phyloP scores from a whole-genome alignment of 805 yeast genomes.

The Kluyveromyces starmeri region DNA sequence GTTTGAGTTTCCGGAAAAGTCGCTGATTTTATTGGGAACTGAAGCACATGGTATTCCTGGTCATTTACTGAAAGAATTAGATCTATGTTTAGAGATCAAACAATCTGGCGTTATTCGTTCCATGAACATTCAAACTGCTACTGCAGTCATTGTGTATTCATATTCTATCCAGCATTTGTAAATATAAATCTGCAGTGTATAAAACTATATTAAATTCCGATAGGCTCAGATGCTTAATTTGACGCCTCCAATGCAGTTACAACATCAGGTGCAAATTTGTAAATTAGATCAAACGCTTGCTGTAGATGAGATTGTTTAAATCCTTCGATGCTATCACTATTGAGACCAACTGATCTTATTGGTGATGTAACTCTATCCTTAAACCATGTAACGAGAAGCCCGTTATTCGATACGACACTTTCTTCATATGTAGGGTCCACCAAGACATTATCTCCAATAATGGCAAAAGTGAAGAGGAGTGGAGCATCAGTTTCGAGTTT shows the following conservation, averaged over 20 bases:
- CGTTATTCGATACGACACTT: constrained; percentile 80
- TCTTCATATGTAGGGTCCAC: constrained; percentile 88
- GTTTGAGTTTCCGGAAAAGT: constrained; percentile 68
- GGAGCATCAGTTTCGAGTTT: constrained; percentile 50
- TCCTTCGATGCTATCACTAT: constrained; percentile 43
- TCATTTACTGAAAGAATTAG: constrained; percentile 68
- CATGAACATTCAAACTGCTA: constrained; percentile 95
- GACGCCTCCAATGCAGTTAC: constrained; percentile 44
- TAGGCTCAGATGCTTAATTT: constrained; percentile 1
- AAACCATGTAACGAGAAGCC: constrained; percentile 65
- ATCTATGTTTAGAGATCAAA: constrained; percentile 81
- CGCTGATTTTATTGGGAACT: constrained; percentile 70
- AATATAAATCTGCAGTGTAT: background rate
- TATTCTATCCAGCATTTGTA: constrained; percentile 44
- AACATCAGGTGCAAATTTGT: constrained; percentile 55
- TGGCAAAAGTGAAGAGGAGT: constrained; percentile 63
- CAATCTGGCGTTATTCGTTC: constrained; percentile 89
- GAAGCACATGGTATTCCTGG: constrained; percentile 93
- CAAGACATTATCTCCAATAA: constrained; percentile 55
- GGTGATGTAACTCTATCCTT: constrained; percentile 66
- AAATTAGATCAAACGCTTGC: constrained; percentile 49
- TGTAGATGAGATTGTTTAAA: constrained; percentile 39
- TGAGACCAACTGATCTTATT: constrained; percentile 56
- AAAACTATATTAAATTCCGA: background rate
- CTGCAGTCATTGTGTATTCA: constrained; percentile 90